Evolutionary conservation across 371 early-diverging fungal species (phyloP).

Genomic region (Syncephalastrum sp.): DNA sequence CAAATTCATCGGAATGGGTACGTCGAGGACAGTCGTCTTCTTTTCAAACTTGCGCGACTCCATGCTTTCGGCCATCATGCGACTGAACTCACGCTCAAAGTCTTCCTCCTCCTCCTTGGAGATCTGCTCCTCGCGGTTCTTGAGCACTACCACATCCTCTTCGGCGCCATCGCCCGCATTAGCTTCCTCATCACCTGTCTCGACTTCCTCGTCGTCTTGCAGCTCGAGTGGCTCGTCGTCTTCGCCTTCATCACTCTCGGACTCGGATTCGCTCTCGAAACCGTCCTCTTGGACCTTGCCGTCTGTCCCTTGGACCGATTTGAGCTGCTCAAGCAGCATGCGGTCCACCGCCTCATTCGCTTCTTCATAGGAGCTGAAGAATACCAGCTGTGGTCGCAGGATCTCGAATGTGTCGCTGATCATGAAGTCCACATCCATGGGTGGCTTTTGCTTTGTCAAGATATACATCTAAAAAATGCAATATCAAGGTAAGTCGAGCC

Average conservation of each 20-base stretch:
- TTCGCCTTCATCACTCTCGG: conserved; percentile 48
- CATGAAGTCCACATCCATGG: conserved; percentile 90
- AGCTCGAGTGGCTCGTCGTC: conserved; percentile 42
- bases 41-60: conserved; percentile 80
- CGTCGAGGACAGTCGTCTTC: conserved; percentile 74
- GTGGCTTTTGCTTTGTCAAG: conserved; percentile 74
- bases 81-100: conserved; percentile 76
- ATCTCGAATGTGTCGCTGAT: conserved; percentile 79
- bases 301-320: conserved; percentile 42
- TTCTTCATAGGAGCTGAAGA: conserved; percentile 74
- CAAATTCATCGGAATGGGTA: conserved; percentile 76
- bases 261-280: conserved; percentile 39
- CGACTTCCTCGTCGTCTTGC: conserved; percentile 48
- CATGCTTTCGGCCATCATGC: conserved; percentile 82
- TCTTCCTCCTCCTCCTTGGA: conserved; percentile 59
- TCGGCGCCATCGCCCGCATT: conserved; percentile 43
- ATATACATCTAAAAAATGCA: conserved; percentile 71
- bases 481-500: background rate
- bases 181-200: conserved; percentile 31
- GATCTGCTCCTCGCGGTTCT: conserved; percentile 37
- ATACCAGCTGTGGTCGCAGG: conserved; percentile 64
- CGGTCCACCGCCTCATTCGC: conserved; percentile 72
- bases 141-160: conserved; percentile 58
- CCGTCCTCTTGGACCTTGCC: conserved; percentile 43
- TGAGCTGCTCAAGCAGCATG: conserved; percentile 52